These are phyloP conservation scores for Boechera retrofracta DNA, from an alignment of 345 rosid species.

Conservation along the genomic window DNA sequence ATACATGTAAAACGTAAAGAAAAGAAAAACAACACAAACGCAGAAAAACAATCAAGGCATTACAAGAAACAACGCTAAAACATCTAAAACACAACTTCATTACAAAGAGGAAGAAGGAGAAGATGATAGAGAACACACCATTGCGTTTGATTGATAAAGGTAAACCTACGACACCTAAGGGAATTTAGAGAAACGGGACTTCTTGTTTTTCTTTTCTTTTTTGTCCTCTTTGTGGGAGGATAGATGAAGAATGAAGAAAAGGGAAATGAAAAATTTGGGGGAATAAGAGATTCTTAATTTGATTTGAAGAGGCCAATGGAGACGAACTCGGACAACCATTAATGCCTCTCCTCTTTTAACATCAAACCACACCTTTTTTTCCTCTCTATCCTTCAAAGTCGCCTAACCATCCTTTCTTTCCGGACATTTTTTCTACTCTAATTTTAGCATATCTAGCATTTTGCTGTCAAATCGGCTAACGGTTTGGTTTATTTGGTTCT, in stretches of 20 bases:
- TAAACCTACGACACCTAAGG: neutral
- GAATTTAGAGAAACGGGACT: neutral
- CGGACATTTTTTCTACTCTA: slow-evolving; percentile 12
- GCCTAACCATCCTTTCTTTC: slow-evolving; percentile 30
- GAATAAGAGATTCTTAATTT: slow-evolving; percentile 57
- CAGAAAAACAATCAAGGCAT: neutral
- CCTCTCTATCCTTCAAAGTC: slow-evolving; percentile 35
- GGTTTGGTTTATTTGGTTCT: neutral
- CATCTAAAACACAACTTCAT: neutral
- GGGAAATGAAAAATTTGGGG: slow-evolving; percentile 35
- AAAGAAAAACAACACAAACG: neutral
- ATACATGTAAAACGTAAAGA: neutral
- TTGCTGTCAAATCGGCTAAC: neutral
- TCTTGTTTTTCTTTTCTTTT: neutral
- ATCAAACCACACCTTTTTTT: slow-evolving; percentile 31
- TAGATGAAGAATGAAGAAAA: slow-evolving; percentile 46
- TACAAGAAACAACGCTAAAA: neutral
- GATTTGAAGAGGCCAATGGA: slow-evolving; percentile 48
- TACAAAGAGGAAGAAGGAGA: neutral
- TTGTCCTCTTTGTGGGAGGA: slow-evolving; percentile 39
- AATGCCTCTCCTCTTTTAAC: neutral
- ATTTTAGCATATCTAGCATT: slow-evolving; percentile 30
- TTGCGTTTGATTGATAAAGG: slow-evolving; percentile 39
- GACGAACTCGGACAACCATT: slow-evolving; percentile 49
- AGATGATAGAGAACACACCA: slow-evolving; percentile 35